Conservation (phyloP, 345 rosid species). For the Punica granatum region DNA sequence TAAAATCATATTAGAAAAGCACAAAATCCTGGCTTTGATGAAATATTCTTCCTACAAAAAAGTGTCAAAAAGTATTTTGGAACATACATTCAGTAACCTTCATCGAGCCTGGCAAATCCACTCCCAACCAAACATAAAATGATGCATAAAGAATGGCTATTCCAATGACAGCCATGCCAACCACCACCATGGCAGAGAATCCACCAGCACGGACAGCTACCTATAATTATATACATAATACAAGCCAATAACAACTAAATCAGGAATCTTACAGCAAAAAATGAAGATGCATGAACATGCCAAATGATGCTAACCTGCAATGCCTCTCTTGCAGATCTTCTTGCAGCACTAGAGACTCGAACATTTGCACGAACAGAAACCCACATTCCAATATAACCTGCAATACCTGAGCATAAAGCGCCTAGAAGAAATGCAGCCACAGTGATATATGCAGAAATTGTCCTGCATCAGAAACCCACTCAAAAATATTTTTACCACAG, state of each 20-base stretch:
- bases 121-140: slow-evolving; percentile 90
- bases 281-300: slow-evolving; percentile 6
- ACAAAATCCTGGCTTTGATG: neutral
- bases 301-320: slow-evolving; percentile 62
- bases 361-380: slow-evolving; percentile 99
- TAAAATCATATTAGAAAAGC: neutral
- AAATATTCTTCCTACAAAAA: neutral
- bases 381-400: slow-evolving; percentile 99
- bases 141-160: slow-evolving; percentile 87
- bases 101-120: slow-evolving; percentile 79
- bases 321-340: slow-evolving; percentile 98
- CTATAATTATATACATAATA: slow-evolving; percentile 41
- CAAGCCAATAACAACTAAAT: slow-evolving; percentile 19
- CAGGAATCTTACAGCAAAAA: slow-evolving; percentile 15
- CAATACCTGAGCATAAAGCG: slow-evolving; percentile 87
- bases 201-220: slow-evolving; percentile 98
- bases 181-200: slow-evolving; percentile 95
- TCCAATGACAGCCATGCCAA: slow-evolving; percentile 98
- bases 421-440: slow-evolving; percentile 95
- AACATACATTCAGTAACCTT: slow-evolving; percentile 87
- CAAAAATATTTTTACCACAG: slow-evolving; percentile 9
- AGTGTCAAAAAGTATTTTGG: slow-evolving; percentile 10
- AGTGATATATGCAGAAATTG: slow-evolving; percentile 75
- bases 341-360: slow-evolving; percentile 96
- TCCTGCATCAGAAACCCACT: slow-evolving; percentile 41